Conservation (phyloP, 306 rosid species). For the Medicago arabica region DNA sequence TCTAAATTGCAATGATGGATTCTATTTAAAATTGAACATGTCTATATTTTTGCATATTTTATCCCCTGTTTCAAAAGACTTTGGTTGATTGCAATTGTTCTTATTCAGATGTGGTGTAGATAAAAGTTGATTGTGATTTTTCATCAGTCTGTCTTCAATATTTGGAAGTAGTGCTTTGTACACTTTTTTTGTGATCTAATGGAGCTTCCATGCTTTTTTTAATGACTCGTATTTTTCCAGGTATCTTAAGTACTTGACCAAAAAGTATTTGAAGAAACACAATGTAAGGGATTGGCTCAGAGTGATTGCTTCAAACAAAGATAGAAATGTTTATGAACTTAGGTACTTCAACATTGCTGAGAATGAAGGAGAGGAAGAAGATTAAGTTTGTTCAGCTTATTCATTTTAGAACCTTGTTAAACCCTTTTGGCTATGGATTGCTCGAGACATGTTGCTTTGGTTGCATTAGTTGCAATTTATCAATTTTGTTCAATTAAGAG, state of each 20-base stretch:
- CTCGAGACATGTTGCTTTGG: background rate
- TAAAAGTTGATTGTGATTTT: background rate
- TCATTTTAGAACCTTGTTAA: constrained; percentile 7
- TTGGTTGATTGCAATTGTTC: constrained; percentile 1
- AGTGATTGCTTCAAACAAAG: constrained; percentile 48
- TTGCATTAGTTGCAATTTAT: constrained; percentile 26
- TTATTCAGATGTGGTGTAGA: background rate
- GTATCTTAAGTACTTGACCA: constrained; percentile 43
- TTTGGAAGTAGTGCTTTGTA: background rate
- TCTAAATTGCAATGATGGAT: constrained; percentile 2
- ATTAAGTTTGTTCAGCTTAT: constrained; percentile 3
- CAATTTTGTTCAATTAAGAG: constrained; percentile 33
- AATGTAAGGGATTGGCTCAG: constrained; percentile 45
- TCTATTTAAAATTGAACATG: background rate
- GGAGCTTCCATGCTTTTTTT: background rate
- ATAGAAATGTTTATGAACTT: constrained; percentile 45
- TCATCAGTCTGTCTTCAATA: background rate
- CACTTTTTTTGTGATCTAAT: background rate
- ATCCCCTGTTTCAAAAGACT: background rate
- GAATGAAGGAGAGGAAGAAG: constrained; percentile 52
- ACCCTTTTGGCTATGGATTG: constrained; percentile 1
- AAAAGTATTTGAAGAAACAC: constrained; percentile 49
- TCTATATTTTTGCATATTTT: background rate
- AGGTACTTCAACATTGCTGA: constrained; percentile 51
- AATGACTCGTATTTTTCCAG: constrained; percentile 5